These are phyloP conservation scores for Penicillium simplicissimum DNA, from an alignment of 495 filamentous ascomycete species.

Conservation along the genomic window DNA sequence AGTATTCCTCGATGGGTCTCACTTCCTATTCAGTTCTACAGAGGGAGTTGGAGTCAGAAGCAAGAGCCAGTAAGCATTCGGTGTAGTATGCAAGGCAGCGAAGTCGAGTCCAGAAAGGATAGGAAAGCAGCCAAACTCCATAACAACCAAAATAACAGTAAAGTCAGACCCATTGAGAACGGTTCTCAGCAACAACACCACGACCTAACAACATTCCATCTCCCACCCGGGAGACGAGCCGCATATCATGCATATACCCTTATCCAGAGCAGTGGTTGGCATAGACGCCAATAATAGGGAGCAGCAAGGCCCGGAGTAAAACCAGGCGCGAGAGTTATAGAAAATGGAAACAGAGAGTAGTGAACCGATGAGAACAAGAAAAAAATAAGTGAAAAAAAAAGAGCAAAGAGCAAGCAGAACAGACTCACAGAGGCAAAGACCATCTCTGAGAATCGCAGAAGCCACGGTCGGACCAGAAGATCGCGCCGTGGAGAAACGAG, in stretches of 20 bases:
- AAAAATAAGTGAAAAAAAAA: neutral
- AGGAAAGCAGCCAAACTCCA: neutral
- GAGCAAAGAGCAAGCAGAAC: neutral
- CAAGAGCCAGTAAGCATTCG: neutral
- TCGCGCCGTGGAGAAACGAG: conserved; percentile 20
- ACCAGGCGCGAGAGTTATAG: neutral
- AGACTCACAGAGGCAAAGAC: conserved; percentile 15
- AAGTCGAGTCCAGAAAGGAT: neutral
- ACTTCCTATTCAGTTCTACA: neutral
- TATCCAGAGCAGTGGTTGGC: neutral
- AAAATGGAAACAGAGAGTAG: neutral
- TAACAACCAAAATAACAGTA: neutral
- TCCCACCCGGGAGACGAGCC: neutral
- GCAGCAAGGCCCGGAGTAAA: neutral
- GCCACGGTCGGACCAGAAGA: conserved; percentile 20
- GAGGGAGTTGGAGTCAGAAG: neutral
- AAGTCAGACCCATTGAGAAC: neutral
- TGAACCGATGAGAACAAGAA: neutral
- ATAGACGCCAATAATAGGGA: neutral
- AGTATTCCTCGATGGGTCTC: neutral
- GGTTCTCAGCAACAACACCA: neutral
- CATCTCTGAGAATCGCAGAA: conserved; percentile 30
- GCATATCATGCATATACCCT: conserved; percentile 1
- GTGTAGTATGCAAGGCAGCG: neutral
- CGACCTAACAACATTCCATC: neutral